phyloP scores from a whole-genome alignment of 805 yeast species.

The Myxozyma nipponensis region DNA sequence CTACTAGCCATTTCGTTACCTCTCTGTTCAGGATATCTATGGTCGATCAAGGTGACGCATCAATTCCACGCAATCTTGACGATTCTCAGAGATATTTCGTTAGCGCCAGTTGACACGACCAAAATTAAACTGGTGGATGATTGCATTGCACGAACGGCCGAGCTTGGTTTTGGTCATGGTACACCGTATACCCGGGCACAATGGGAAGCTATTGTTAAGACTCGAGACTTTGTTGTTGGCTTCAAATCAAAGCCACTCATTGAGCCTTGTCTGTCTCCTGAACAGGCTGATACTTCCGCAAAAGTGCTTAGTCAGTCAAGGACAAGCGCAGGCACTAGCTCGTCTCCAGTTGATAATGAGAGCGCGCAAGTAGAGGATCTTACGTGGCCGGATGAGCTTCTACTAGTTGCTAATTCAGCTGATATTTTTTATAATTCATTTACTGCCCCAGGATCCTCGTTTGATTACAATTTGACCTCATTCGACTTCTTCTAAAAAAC shows the following conservation, averaged over 20 bases:
- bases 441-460: too few relatives aligned
- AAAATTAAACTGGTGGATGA: conserved; percentile 6
- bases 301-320: too few relatives aligned
- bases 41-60: conserved; percentile 7
- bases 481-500: too few relatives aligned
- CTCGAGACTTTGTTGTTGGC: not conserved
- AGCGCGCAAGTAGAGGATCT: too few relatives aligned
- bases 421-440: too few relatives aligned
- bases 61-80: conserved; percentile 20
- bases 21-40: not conserved
- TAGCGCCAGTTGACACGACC: conserved; percentile 2
- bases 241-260: not conserved
- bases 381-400: too few relatives aligned
- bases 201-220: not conserved
- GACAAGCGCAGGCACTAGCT: too few relatives aligned
- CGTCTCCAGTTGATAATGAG: too few relatives aligned
- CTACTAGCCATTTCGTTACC: conserved; percentile 1
- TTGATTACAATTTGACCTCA: too few relatives aligned
- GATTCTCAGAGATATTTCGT: conserved; percentile 5
- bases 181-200: not conserved
- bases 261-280: too few relatives aligned
- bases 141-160: conserved; percentile 2
- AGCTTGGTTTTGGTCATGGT: not conserved
- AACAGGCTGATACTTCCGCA: too few relatives aligned
- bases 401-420: too few relatives aligned